Evolutionary conservation across 139 green algal species (phyloP).

Genomic region (Micractinium sp.): DNA sequence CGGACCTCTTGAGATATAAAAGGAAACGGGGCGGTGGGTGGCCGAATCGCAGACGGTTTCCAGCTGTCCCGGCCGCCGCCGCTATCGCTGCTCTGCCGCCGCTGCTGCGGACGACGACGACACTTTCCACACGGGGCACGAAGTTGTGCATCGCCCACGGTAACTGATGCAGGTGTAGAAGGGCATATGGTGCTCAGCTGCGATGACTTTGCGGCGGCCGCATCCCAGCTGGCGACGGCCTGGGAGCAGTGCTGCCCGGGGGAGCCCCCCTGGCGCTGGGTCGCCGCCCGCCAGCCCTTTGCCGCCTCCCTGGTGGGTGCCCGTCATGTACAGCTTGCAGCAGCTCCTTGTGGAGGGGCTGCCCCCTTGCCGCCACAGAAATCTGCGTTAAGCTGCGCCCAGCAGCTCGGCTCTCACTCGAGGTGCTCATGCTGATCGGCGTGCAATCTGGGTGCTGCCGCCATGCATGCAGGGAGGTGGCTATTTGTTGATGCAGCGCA

Average conservation of each 20-base stretch:
- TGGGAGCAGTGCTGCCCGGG: not conserved
- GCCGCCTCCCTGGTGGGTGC: not conserved
- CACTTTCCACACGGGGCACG: too few species aligned
- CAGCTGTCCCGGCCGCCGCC: not conserved
- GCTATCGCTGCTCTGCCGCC: not conserved
- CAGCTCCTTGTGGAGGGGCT: too few species aligned
- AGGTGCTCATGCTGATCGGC: too few species aligned
- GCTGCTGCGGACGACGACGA: not conserved
- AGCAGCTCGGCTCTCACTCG: too few species aligned
- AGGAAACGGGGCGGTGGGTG: too few species aligned
- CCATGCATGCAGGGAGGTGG: not conserved
- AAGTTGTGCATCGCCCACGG: not conserved
- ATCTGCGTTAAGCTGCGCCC: too few species aligned
- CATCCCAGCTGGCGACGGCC: not conserved
- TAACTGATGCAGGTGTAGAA: not conserved
- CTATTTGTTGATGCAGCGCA: not conserved
- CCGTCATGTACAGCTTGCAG: not conserved
- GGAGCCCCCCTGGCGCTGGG: constrained; percentile 11
- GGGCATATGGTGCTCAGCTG: not conserved
- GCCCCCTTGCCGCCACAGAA: not conserved
- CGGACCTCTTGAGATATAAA: too few species aligned
- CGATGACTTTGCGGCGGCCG: not conserved
- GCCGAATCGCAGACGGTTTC: too few species aligned
- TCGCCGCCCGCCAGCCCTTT: not conserved
- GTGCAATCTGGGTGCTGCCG: too few species aligned